phyloP scores from a whole-genome alignment of 2,329 filamentous ascomycete genomes.

The Dactylellina parvicollis region DNA sequence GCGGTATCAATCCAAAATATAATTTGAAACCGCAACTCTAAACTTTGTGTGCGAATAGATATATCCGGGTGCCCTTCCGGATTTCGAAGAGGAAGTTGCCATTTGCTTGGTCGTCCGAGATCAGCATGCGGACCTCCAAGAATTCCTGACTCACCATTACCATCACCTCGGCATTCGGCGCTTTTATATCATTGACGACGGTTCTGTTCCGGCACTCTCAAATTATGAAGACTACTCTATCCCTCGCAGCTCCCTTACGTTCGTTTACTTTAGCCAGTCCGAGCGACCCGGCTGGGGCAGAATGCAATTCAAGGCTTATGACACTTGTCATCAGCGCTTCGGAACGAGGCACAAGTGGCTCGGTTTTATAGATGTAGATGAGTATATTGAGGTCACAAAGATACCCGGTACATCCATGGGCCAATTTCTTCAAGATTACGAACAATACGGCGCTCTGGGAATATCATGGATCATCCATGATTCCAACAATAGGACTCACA shows the following conservation, averaged over 20 bases:
- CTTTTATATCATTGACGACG: slow-evolving; percentile 59
- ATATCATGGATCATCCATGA: slow-evolving; percentile 60
- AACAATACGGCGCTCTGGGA: slow-evolving; percentile 58
- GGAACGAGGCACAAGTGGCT: slow-evolving; percentile 59
- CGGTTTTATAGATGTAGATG: slow-evolving; percentile 59
- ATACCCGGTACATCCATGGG: slow-evolving; percentile 56
- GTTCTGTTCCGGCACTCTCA: slow-evolving; percentile 56
- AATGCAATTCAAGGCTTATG: slow-evolving; percentile 56
- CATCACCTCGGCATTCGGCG: slow-evolving; percentile 57
- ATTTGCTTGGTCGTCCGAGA: slow-evolving; percentile 57
- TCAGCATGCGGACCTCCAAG: slow-evolving; percentile 55
- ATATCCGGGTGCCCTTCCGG: not conserved
- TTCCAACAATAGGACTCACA: slow-evolving; percentile 55
- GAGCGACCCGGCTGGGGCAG: not conserved
- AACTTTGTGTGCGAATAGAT: not conserved
- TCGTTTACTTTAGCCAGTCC: slow-evolving; percentile 55
- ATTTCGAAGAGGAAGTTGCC: slow-evolving; percentile 56
- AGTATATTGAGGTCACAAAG: slow-evolving; percentile 59
- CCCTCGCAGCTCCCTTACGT: slow-evolving; percentile 55
- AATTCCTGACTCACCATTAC: slow-evolving; percentile 58
- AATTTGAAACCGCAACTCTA: too few relatives aligned
- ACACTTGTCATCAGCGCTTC: slow-evolving; percentile 53
- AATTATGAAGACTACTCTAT: slow-evolving; percentile 55
- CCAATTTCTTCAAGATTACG: slow-evolving; percentile 54
- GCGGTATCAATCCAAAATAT: too few relatives aligned